Base-by-base conservation (phyloP, 163 green algal genomes). In the Picocystis sp. region DNA sequence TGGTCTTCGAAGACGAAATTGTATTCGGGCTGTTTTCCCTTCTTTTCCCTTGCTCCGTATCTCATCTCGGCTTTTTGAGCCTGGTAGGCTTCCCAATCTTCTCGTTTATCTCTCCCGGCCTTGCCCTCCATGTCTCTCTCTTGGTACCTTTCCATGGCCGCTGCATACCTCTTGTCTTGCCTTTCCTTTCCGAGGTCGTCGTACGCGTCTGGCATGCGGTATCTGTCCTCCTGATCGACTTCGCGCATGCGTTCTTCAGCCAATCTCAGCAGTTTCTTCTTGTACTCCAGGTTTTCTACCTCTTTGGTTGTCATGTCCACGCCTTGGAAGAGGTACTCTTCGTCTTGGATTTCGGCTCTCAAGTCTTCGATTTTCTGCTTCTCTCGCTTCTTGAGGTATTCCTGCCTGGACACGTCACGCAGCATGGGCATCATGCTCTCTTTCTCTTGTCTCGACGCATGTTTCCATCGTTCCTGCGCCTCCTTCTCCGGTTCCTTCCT, bases 341-440 rank as follows among this genome's bases (percentile, higher is more conserved):
- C 82, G 56, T 94, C 85, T 58, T 84, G 72, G 38, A 98, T 66
- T 55, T 76, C 72, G 24, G 92, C 83, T 52, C 78, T 56, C 21
- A 83, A 64, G 63, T 89, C 81, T 55, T 84, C 56, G 43, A 95
- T 70, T 77, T 95, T 93, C 11, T 79, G 67, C 22, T 81, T 76
- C 65, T 96, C 84, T 1, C 89, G 72, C 63, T 94, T 94, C 45
- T 78, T 77, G 25, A 98, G 69, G 72, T 98, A 98, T 66, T 93
- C 86, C 74, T 95, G 84, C 1, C 89, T 62, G 9, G 80, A 87
- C 19, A 92, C 59, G 29, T 94, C 85, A 2, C 89, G 69, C 53
- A 89, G 61, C 44, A 73, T 67, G 2, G 73, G 74, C n/a, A 88
- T 52, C 19, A 87, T 64, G 2, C 53, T 19, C 11, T 61, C 51